These are phyloP conservation scores for Penicillium paxilli DNA, from an alignment of 495 filamentous ascomycete species.

Conservation along the genomic window DNA sequence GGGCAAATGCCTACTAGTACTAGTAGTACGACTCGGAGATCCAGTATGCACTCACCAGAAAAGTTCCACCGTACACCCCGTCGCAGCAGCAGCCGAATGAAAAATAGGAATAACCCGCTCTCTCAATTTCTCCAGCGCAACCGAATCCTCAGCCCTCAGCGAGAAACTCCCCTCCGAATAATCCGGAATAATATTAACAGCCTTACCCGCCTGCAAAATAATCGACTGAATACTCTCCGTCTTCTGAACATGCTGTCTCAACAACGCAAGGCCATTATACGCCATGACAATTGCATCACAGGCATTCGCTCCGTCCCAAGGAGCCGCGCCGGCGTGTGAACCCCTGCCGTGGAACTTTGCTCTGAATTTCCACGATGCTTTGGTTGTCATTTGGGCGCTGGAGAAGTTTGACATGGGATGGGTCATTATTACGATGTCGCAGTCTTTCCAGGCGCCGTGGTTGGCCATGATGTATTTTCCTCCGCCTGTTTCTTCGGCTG, in stretches of 20 bases:
- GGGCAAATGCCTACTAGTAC: no score
- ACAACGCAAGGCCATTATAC: conserved; percentile 7
- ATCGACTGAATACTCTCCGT: conserved; percentile 12
- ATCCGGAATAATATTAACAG: conserved; percentile 56
- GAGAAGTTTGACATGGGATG: conserved; percentile 44
- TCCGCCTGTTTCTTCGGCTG: conserved; percentile 62
- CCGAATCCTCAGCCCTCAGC: conserved; percentile 21
- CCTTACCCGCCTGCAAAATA: conserved; percentile 18
- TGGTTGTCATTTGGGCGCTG: conserved; percentile 35
- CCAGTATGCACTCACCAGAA: conserved; percentile 17
- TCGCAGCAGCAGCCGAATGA: conserved; percentile 52
- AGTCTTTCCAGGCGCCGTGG: conserved; percentile 56
- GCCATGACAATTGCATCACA: conserved; percentile 12
- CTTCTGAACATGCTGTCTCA: conserved; percentile 14
- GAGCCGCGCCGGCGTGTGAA: conserved; percentile 10
- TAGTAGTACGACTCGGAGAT: no score
- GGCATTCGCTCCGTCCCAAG: conserved; percentile 14
- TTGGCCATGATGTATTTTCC: conserved; percentile 62
- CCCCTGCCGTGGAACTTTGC: conserved; percentile 7
- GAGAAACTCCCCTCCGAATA: conserved; percentile 33
- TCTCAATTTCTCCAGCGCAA: conserved; percentile 34
- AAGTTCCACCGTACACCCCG: conserved; percentile 49
- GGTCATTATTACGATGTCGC: conserved; percentile 56
- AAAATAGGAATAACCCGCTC: conserved; percentile 46
- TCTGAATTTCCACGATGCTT: not conserved